Evolutionary conservation across 495 filamentous ascomycete genomes (phyloP).

Genomic region (Penicillium maclennaniae): DNA sequence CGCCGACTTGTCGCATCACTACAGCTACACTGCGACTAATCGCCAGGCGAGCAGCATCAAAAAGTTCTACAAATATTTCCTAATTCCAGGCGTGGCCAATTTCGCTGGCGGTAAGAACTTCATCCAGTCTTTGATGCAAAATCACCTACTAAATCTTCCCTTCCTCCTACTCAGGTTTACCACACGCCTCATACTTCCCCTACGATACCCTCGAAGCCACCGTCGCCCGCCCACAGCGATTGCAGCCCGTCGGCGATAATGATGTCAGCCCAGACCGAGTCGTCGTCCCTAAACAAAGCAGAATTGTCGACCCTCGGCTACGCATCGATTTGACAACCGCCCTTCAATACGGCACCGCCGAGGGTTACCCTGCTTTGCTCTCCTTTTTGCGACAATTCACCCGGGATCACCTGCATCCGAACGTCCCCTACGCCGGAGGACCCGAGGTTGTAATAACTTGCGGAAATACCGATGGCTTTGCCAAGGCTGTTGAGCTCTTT

Average conservation of each 20-base stretch:
- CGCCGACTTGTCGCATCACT: conserved; percentile 79
- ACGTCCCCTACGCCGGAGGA: conserved; percentile 71
- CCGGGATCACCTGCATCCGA: conserved; percentile 70
- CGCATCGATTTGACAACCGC: conserved; percentile 79
- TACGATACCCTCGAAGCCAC: conserved; percentile 88
- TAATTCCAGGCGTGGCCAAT: conserved; percentile 76
- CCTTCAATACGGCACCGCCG: conserved; percentile 78
- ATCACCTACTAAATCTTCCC: background rate
- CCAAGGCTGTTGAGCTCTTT: conserved; percentile 69
- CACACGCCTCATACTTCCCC: conserved; percentile 77
- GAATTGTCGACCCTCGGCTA: conserved; percentile 47
- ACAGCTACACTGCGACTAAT: conserved; percentile 60
- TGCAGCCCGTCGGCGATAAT: conserved; percentile 59
- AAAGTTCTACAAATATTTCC: conserved; percentile 78
- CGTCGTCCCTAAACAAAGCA: conserved; percentile 64
- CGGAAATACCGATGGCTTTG: conserved; percentile 80
- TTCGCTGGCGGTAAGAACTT: conserved; percentile 71
- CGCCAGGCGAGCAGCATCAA: conserved; percentile 66
- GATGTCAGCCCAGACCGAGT: conserved; percentile 47
- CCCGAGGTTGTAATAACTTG: conserved; percentile 74
- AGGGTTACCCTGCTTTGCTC: conserved; percentile 72
- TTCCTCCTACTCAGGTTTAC: conserved; percentile 55
- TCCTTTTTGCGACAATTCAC: conserved; percentile 75
- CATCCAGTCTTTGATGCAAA: background rate
- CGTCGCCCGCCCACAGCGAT: conserved; percentile 67